Evolutionary conservation across 2,329 filamentous ascomycete genomes (phyloP).

Genomic region (Fusarium coicis): DNA sequence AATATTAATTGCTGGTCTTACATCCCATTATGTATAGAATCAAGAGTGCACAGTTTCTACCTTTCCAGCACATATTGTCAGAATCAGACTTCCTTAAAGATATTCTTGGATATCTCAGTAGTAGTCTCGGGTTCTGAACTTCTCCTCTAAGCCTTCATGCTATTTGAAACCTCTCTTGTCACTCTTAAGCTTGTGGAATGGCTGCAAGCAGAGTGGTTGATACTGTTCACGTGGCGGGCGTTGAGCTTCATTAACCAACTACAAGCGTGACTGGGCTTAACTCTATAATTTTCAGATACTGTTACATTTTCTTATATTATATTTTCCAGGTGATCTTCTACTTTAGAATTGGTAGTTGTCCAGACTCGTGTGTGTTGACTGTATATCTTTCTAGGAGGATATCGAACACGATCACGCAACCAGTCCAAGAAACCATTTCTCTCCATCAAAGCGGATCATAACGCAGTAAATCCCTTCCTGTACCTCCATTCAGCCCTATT

Average conservation of each 20-base stretch:
- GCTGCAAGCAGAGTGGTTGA: background rate
- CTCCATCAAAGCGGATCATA: accelerated
- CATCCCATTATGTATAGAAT: background rate
- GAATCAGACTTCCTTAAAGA: background rate
- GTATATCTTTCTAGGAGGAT: background rate
- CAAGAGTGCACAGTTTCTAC: background rate
- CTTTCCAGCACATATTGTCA: accelerated
- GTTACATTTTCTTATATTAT: accelerated
- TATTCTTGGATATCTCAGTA: no score
- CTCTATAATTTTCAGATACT: background rate
- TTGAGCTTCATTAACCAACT: background rate
- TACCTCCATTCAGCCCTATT: accelerated
- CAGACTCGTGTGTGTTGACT: background rate
- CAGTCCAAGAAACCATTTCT: background rate
- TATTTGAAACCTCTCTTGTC: background rate
- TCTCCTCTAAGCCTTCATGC: background rate
- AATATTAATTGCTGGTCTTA: no score
- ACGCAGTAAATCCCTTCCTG: background rate
- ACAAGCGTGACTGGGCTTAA: background rate
- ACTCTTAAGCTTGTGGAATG: background rate
- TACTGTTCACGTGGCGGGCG: no score
- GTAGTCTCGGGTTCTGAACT: accelerated
- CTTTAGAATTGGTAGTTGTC: accelerated
- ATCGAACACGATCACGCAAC: no score
- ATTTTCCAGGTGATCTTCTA: accelerated